These are phyloP conservation scores for Apiospora sp. DNA, from an alignment of 2,329 filamentous ascomycete species.

Conservation along the genomic window DNA sequence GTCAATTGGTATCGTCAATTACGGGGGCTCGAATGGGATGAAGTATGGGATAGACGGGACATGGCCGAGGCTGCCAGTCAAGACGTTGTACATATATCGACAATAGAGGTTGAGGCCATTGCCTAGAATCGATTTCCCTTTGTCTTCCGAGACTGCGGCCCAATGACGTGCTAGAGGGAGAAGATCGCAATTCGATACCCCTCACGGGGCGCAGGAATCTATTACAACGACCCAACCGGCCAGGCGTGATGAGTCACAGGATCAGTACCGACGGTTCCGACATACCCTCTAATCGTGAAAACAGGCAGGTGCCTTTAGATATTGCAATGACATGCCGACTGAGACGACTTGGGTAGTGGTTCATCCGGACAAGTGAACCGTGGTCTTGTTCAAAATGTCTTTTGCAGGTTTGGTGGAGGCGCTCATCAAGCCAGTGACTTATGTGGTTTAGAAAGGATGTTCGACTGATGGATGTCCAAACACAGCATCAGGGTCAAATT, in stretches of 20 bases:
- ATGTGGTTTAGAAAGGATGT: neutral
- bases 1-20: conserved; percentile 14
- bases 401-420: neutral
- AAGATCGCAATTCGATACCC: neutral
- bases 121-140: conserved; percentile 23
- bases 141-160: neutral
- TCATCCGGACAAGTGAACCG: neutral
- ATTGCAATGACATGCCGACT: neutral
- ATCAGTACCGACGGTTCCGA: neutral
- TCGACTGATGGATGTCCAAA: neutral
- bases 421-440: neutral
- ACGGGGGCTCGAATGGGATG: neutral
- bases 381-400: neutral
- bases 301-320: neutral
- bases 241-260: neutral
- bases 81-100: conserved; percentile 31
- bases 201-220: neutral
- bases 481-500: neutral
- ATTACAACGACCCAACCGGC: too few species aligned
- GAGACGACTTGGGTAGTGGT: neutral
- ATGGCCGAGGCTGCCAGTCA: conserved; percentile 22
- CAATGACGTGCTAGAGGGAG: neutral
- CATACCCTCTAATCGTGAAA: neutral
- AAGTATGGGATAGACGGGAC: conserved; percentile 29
- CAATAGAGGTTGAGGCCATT: conserved; percentile 29